These are phyloP conservation scores for Ceratocystis variospora DNA, from an alignment of 2,329 filamentous ascomycete species.

Conservation along the genomic window DNA sequence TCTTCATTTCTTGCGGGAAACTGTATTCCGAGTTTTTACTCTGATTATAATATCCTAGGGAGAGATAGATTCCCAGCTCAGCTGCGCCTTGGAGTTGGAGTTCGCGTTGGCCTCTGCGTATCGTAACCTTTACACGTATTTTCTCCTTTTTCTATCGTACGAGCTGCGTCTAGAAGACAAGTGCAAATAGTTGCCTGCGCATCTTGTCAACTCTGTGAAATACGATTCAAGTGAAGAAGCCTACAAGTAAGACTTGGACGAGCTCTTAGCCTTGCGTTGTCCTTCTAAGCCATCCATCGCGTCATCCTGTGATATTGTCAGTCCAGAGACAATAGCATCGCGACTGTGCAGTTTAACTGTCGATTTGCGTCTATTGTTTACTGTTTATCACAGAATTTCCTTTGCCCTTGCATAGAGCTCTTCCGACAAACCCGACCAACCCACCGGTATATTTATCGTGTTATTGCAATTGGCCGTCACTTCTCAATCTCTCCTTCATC, in stretches of 20 bases:
- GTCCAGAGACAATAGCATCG: not conserved
- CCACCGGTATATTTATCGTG: not conserved
- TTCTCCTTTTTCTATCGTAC: conserved; percentile 4
- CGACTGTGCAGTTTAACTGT: conserved; percentile 1
- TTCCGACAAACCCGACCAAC: not conserved
- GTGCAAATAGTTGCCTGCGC: conserved; percentile 8
- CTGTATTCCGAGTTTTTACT: conserved; percentile 1
- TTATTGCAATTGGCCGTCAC: not conserved
- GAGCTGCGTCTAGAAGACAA: conserved; percentile 7
- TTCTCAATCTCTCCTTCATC: not conserved
- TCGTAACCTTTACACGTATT: conserved; percentile 12
- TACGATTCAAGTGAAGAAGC: conserved; percentile 4
- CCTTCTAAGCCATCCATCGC: not conserved
- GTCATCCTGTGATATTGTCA: not conserved
- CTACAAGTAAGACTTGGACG: conserved; percentile 7
- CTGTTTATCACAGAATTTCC: not conserved
- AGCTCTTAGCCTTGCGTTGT: conserved; percentile 1
- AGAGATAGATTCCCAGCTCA: not conserved
- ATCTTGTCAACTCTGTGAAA: conserved; percentile 8
- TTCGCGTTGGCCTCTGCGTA: conserved; percentile 1
- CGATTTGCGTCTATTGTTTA: not conserved
- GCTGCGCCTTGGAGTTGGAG: not conserved
- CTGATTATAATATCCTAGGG: not conserved
- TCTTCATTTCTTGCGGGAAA: not conserved
- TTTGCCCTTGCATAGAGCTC: not conserved